A percentile compares a stretch with the other conserved stretches of the same genome.
These are phyloP conservation scores for Rhytidhysteron rufulum DNA, from an alignment of 2,329 filamentous ascomycete species.

Conservation along the genomic window DNA sequence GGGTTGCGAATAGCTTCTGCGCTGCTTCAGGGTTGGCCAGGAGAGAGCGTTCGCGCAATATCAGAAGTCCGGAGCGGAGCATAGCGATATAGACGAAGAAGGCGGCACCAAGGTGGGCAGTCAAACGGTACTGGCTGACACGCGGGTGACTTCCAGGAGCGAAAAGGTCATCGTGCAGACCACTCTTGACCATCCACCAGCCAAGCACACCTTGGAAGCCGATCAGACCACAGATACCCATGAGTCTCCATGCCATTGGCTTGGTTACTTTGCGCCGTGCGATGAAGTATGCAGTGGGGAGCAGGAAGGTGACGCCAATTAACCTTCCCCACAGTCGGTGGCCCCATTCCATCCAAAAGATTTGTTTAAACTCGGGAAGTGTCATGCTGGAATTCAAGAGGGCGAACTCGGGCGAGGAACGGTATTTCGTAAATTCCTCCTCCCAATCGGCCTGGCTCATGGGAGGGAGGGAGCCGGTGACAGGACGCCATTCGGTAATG, in stretches of 20 bases:
- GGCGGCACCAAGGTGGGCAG: conserved; percentile 83
- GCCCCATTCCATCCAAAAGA: conserved; percentile 99
- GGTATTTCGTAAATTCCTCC: conserved; percentile 88
- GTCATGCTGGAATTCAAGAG: conserved; percentile 91
- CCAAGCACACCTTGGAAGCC: conserved; percentile 93
- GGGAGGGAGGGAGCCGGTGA: conserved; percentile 87
- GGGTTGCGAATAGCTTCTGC: conserved; percentile 55
- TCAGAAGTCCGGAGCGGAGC: conserved; percentile 81
- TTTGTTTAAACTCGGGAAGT: conserved; percentile 91
- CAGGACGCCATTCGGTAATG: conserved; percentile 98
- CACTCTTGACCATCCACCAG: conserved; percentile 99
- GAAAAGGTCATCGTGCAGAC: conserved; percentile 92
- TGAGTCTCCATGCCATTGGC: conserved; percentile 71
- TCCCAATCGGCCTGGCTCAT: conserved; percentile 79
- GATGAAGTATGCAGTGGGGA: conserved; percentile 87
- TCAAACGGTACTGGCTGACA: conserved; percentile 90
- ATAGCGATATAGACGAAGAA: conserved; percentile 94
- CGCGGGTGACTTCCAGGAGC: conserved; percentile 84
- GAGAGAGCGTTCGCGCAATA: conserved; percentile 73
- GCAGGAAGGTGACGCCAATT: conserved; percentile 82
- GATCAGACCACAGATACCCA: conserved; percentile 83
- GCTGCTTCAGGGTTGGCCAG: conserved; percentile 64
- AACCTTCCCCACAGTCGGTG: conserved; percentile 92
- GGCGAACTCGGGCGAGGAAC: conserved; percentile 86
- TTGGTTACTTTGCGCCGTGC: conserved; percentile 72